Base-by-base conservation (phyloP, 352 stramenopile species). In the Phytopythium boreale region DNA sequence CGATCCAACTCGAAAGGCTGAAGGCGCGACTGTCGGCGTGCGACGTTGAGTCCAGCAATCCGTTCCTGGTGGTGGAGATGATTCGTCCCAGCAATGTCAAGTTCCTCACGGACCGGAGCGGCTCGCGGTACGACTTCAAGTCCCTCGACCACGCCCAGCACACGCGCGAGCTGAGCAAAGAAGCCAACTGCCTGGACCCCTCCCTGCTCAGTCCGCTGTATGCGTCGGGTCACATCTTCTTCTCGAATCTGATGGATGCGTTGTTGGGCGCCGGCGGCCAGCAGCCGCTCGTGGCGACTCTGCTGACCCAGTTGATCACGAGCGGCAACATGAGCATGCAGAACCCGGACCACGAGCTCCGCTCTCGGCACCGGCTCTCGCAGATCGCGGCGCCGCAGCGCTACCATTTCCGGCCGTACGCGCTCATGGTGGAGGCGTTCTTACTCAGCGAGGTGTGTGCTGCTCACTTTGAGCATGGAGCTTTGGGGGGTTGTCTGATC, bases 71-170 rank as follows among this genome's bases (percentile, higher is more conserved):
- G 10, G 75, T 77, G 17, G 82, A 90, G 55, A 90, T 89, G 82
- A 89, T 89, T 63, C 71, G 79, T 8, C 82, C 79, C 0, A 90
- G 79, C 47, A 90, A 90, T 41, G 76, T 85, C 26, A 90, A 90
- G 63, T 90, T 90, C 41, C 74, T 90, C 4, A 71, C 81, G 39
- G 82, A 90, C 36, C 67, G 71, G 19, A 85, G 71, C 26, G 71
- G 71, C 7, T 79, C 71, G 0, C 61, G 82, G 17, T 88, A 82
- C 36, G 71, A 90, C 47, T 67, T 74, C 37, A 75, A 76, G 7
- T 53, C 63, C 0, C 31, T 62, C 8, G 76, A 70, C 0, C 80
- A 82, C 51, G 61, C 82, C 29, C 14, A 72, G 2, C 79, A 74
- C 1, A 57, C 69, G 20, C 69, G 63, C n/a, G 78, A 87, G 37